Evolutionary conservation across 768 basidiomycete species (phyloP).

Genomic region (Rhizopogon vinicolor): DNA sequence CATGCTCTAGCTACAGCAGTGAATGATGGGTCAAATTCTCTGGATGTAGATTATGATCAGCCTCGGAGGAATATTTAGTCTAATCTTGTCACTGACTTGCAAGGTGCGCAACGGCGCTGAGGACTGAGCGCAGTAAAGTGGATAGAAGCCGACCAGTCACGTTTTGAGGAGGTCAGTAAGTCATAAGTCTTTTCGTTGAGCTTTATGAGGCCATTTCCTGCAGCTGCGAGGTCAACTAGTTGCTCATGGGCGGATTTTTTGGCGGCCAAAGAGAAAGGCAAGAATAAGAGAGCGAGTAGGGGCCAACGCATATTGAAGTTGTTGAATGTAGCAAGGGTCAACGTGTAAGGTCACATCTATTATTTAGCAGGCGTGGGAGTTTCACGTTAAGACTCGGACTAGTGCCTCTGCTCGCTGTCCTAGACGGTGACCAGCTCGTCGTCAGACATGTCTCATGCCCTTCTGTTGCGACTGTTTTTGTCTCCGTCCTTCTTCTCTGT

Average conservation of each 20-base stretch:
- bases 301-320: conserved; percentile 12
- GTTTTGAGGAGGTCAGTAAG: conserved; percentile 65
- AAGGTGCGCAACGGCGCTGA: conserved; percentile 83
- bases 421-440: conserved; percentile 6
- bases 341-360: neutral
- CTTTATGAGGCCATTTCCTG: conserved; percentile 75
- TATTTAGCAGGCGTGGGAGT: conserved; percentile 8
- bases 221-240: conserved; percentile 63
- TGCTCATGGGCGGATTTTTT: conserved; percentile 39
- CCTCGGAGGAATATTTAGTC: neutral
- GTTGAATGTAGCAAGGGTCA: neutral
- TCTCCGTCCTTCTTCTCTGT: conserved; percentile 92
- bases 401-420: conserved; percentile 5
- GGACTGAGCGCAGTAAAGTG: conserved; percentile 85
- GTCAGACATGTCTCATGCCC: conserved; percentile 64
- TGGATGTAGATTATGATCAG: conserved; percentile 25
- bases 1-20: conserved; percentile 82
- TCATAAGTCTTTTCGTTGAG: conserved; percentile 77
- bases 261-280: conserved; percentile 28
- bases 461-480: conserved; percentile 88
- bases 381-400: too few relatives aligned
- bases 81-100: conserved; percentile 59
- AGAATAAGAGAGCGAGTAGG: conserved; percentile 27
- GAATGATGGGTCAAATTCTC: conserved; percentile 84
- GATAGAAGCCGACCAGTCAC: conserved; percentile 85